Evolutionary conservation across 352 stramenopile genomes (phyloP), one percentile per base, ranked within the genome.

Genomic region (Aphanomyces astaci): DNA sequence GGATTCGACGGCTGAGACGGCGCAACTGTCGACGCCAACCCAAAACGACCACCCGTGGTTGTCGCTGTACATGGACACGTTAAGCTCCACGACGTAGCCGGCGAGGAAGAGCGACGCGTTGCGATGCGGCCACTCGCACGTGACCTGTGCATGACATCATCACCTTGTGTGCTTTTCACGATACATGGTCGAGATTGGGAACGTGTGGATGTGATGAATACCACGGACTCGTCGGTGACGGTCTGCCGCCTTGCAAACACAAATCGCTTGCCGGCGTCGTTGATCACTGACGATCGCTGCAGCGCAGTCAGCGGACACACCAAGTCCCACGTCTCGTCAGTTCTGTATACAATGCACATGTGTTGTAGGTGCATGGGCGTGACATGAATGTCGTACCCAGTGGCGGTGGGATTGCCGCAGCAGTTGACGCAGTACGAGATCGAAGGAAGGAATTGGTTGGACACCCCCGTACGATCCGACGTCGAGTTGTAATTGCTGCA

Each of bases 271-370:
- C 77, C 71, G 19, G 71, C 60, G 13, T 79, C 79, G 66, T 87
- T 79, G 63, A 81, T 88, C 46, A 92, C 78, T 40, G 76, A 88
- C n/a, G 88, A 74, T 9, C 79, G 75, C 65, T 92, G 78, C 1
- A 88, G 59, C 17, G 80, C 78, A 19, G 87, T 90, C 5, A 92
- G 63, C 2, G 83, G 81, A 56, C 83, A 92, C 24, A 77, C 78
- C 27, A 92, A 71, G 73, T 92, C 87, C 83, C 83, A 92, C 7
- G 82, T 87, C 64, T 92, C 83, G 43, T 92, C 83, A 9, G 78
- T 81, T 36, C 81, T 65, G 36, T 15, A 15, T 15, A 54, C 46
- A 1, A 27, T 31, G n/a, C n/a, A n/a, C n/a, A n/a, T n/a, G n/a
- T n/a, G n/a, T n/a, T n/a, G n/a, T n/a, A n/a, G n/a, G n/a, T n/a